These are phyloP conservation scores for Rubia tinctorum DNA, from an alignment of 305 asterid species.

Conservation along the genomic window DNA sequence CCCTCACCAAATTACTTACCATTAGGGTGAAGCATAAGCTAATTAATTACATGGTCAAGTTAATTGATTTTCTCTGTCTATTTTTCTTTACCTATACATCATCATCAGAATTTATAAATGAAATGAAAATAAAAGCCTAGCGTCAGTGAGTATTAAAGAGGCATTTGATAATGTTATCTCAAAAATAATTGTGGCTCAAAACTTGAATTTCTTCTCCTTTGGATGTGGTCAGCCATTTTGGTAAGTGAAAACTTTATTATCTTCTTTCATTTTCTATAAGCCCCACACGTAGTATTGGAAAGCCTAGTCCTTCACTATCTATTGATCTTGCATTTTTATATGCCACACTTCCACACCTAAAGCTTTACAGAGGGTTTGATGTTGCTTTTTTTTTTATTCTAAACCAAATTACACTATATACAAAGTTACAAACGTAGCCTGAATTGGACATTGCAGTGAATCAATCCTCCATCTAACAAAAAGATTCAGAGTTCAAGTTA, in stretches of 20 bases:
- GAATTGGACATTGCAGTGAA: too few species aligned
- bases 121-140: background rate
- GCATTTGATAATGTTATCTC: constrained; percentile 2
- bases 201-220: background rate
- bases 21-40: background rate
- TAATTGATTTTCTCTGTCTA: background rate
- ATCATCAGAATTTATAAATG: background rate
- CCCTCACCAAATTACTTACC: background rate
- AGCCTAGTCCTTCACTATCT: constrained; percentile 10
- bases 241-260: constrained; percentile 12
- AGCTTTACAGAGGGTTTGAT: background rate
- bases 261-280: constrained; percentile 4
- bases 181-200: background rate
- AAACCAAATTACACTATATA: background rate
- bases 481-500: too few species aligned
- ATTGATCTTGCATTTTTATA: constrained; percentile 11
- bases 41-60: background rate
- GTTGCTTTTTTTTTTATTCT: background rate
- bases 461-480: too few species aligned
- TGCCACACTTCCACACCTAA: background rate
- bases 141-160: background rate
- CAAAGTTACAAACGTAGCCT: too few species aligned
- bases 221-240: constrained; percentile 8
- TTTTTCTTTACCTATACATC: background rate
- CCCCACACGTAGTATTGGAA: background rate